Conservation (phyloP, 306 rosid genomes). For the Vachellia pachyceras region DNA sequence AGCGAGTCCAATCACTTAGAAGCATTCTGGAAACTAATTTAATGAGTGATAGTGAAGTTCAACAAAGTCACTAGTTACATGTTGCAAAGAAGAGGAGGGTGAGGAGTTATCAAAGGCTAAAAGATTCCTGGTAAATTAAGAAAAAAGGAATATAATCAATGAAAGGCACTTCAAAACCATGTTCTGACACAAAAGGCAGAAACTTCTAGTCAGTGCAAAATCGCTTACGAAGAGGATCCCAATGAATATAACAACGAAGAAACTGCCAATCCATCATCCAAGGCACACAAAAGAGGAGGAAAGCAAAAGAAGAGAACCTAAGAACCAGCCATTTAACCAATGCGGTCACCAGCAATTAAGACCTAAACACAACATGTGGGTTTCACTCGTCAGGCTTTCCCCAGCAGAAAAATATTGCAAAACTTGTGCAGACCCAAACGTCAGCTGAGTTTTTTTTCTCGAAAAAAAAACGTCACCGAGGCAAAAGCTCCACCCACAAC, state of each 20-base stretch:
- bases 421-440: background rate
- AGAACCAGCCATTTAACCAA: background rate
- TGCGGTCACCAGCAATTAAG: background rate
- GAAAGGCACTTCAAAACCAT: background rate
- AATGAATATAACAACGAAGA: background rate
- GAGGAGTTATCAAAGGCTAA: background rate
- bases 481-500: background rate
- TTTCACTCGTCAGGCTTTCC: background rate
- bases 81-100: background rate
- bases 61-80: background rate
- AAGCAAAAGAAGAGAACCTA: background rate
- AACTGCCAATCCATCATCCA: background rate
- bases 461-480: no score
- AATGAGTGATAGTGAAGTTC: background rate
- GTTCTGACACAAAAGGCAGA: background rate
- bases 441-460: background rate
- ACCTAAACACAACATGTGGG: slow-evolving; percentile 4
- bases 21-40: background rate
- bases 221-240: background rate
- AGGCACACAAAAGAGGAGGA: slow-evolving; percentile 3
- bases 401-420: background rate
- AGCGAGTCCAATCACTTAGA: background rate
- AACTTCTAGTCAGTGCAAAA: background rate
- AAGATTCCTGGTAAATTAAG: background rate
- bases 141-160: background rate